Percentiles rank a stretch among this genome's conserved stretches.
Evolutionary conservation across 2,329 filamentous ascomycete species (phyloP).

Genomic region (Botrytis aclada): DNA sequence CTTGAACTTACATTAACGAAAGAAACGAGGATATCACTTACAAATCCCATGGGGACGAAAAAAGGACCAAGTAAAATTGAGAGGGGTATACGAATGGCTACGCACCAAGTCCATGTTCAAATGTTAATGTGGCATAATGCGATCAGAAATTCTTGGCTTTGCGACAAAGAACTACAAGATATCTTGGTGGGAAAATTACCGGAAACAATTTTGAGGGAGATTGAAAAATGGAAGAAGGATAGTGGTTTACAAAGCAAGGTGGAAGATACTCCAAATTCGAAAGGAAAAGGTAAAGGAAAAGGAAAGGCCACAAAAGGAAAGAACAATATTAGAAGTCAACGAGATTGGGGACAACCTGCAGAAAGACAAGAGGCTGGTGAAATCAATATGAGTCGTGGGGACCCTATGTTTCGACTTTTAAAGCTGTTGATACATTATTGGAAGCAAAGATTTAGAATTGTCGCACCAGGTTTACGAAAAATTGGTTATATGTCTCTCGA

Average conservation of each 20-base stretch:
- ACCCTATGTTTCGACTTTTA: constrained; percentile 75
- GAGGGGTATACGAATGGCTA: constrained; percentile 69
- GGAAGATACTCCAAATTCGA: constrained; percentile 38
- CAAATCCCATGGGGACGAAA: constrained; percentile 62
- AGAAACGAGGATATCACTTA: constrained; percentile 57
- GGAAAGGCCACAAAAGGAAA: constrained; percentile 39
- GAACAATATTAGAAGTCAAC: constrained; percentile 42
- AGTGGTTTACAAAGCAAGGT: constrained; percentile 56
- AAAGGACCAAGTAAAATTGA: constrained; percentile 87
- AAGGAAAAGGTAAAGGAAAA: constrained; percentile 40
- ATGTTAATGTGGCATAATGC: constrained; percentile 87
- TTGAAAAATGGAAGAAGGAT: constrained; percentile 69
- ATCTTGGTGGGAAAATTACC: constrained; percentile 73
- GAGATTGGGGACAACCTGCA: constrained; percentile 72
- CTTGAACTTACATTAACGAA: constrained; percentile 69
- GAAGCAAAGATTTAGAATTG: constrained; percentile 78
- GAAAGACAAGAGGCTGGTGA: constrained; percentile 65
- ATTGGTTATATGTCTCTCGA: constrained; percentile 81
- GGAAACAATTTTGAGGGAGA: constrained; percentile 56
- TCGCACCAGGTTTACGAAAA: constrained; percentile 79
- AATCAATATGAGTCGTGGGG: constrained; percentile 76
- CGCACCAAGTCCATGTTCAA: constrained; percentile 88
- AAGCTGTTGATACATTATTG: constrained; percentile 79
- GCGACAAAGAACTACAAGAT: constrained; percentile 71
- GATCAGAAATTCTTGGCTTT: constrained; percentile 78